Evolutionary conservation across 495 filamentous ascomycete species (phyloP).

Genomic region (Chaetomium cochliodes): DNA sequence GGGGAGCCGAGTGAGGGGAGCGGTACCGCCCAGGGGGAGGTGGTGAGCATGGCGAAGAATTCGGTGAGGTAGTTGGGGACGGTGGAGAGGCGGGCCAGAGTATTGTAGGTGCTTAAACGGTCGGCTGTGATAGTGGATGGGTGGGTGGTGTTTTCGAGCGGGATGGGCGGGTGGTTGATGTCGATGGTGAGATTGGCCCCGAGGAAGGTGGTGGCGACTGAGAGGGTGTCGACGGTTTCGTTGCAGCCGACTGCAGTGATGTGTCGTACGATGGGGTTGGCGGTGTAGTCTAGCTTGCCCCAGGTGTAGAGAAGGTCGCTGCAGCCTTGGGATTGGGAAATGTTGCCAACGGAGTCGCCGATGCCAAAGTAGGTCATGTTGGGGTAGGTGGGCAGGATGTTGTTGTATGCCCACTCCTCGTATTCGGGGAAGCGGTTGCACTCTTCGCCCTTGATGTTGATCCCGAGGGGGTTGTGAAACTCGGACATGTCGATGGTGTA

Average conservation of each 20-base stretch:
- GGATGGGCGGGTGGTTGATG: not conserved
- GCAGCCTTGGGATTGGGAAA: not conserved
- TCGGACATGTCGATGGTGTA: not conserved
- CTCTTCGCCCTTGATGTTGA: constrained; percentile 14
- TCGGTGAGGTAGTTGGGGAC: constrained; percentile 6
- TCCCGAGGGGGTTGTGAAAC: not conserved
- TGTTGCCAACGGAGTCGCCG: not conserved
- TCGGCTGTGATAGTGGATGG: not conserved
- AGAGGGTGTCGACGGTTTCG: constrained; percentile 14
- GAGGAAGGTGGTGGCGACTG: constrained; percentile 22
- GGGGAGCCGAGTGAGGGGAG: constrained; percentile 19
- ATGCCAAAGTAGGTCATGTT: constrained; percentile 16
- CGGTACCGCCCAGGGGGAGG: constrained; percentile 27
- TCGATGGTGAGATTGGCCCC: constrained; percentile 27
- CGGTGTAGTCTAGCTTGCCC: constrained; percentile 19
- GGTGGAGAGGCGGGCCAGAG: not conserved
- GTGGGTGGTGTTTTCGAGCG: constrained; percentile 19
- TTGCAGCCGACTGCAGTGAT: constrained; percentile 28
- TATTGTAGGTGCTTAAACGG: not conserved
- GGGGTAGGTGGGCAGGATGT: not conserved
- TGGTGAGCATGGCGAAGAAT: constrained; percentile 27
- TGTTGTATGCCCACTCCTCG: not conserved
- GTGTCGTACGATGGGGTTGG: constrained; percentile 7
- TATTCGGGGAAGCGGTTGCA: not conserved
- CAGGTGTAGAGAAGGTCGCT: constrained; percentile 25